Base-by-base conservation (phyloP, 805 yeast species). In the Yarrowia yakushimensis region DNA sequence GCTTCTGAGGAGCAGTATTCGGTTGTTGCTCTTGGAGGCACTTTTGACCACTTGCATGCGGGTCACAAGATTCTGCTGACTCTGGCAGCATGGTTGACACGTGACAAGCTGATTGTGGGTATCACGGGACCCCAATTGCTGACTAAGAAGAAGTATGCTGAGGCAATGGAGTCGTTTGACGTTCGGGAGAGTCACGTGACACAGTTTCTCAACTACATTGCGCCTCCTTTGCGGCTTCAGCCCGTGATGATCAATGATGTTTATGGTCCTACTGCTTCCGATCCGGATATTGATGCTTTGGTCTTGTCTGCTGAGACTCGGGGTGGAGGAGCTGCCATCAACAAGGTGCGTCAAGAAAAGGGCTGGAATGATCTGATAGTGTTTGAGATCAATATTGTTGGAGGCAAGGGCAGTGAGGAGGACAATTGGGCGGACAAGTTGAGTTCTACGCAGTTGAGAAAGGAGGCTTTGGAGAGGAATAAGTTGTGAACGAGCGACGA, bases 1-100 rank as follows among this genome's bases (percentile, higher is more conserved):
- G 66, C 41, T 66, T 60, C 28, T 27, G 46, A 28, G 68, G 70
- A 36, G 37, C 63, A 25, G 66, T 54, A 60, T 33, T 41, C 65
- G 31, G 66, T 64, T 5, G 70, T 67, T 3, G 73, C 97, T 0
- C 85, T 93, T 1, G 99, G 99, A 0, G 99, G 99, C 0, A 94
- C 99, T 0, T 94, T 94, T 76, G 99, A 94, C 71, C 98, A 94
- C 74, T 71, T 94, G 36, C 99, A 94, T 69, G 96, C 88, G 70
- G 99, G 98, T 0, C 99, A 94, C 74, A 90, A 88, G 72, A 86
- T 94, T 28, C 77, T 94, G 27, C 77, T 94, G 10, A 85, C 94
- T 0, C 78, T 88, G 64, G 79, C 96, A 0, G 83, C 85, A 0
- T 90, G 85, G 69, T 66, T 89, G 8, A 78, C 96, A 0, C 68